Conservation (phyloP, 2,329 filamentous ascomycete genomes). For the Ophiostoma himal-ulmi region DNA sequence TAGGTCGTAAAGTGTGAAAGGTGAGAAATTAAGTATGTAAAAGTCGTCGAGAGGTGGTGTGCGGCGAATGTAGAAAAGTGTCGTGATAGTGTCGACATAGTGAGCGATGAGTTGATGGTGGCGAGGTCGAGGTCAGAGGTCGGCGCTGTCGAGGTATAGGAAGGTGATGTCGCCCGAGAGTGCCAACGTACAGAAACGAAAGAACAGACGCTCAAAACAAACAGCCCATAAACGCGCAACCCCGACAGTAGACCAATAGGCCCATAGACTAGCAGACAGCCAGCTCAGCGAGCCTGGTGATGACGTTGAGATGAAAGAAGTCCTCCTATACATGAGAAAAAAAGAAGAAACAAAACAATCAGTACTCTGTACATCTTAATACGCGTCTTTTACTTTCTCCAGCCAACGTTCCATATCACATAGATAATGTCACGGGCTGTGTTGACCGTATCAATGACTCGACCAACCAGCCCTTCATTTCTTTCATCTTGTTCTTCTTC, state of each 20-base stretch:
- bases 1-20: not conserved
- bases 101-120: not conserved
- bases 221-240: constrained; percentile 14
- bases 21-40: not conserved
- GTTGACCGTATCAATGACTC: constrained; percentile 74
- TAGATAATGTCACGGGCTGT: constrained; percentile 65
- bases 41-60: not conserved
- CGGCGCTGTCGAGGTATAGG: not conserved
- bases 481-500: constrained; percentile 28
- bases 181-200: constrained; percentile 11
- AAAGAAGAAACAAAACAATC: constrained; percentile 22
- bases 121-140: not conserved
- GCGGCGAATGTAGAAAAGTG: not conserved
- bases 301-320: constrained; percentile 25
- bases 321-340: constrained; percentile 23
- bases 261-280: not conserved
- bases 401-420: constrained; percentile 66
- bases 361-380: constrained; percentile 3
- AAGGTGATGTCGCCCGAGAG: not conserved
- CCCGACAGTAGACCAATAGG: not conserved
- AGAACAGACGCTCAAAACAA: constrained; percentile 6
- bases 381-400: constrained; percentile 43
- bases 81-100: no score
- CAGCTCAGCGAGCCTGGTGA: constrained; percentile 18
- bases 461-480: constrained; percentile 64